These are phyloP conservation scores for Articulospora tetracladia DNA, from an alignment of 495 filamentous ascomycete species.

Conservation along the genomic window DNA sequence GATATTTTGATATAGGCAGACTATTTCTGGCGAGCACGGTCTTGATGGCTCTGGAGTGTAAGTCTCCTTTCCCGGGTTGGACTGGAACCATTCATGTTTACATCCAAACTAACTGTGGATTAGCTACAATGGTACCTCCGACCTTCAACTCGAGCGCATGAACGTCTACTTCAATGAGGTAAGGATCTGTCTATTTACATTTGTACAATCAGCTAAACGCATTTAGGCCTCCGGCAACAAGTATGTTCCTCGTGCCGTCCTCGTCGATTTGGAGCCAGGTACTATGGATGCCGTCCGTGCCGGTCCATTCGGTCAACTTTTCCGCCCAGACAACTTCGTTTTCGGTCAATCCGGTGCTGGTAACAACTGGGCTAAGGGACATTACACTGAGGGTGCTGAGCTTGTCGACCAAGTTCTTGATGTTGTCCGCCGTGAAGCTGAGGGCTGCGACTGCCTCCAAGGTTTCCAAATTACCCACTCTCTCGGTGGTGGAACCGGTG, in stretches of 20 bases:
- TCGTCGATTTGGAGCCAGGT: slow-evolving; percentile 97
- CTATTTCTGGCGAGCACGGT: slow-evolving; percentile 97
- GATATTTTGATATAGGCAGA: slow-evolving; percentile 60
- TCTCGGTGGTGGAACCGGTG: slow-evolving; percentile 99
- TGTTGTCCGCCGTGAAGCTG: slow-evolving; percentile 97
- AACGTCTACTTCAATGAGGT: slow-evolving; percentile 99
- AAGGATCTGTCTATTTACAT: slow-evolving; percentile 24
- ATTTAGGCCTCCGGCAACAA: slow-evolving; percentile 87
- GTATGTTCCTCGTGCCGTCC: slow-evolving; percentile 98
- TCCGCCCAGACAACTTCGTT: slow-evolving; percentile 99
- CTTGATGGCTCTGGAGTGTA: slow-evolving; percentile 93
- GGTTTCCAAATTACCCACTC: slow-evolving; percentile 99
- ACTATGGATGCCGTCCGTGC: slow-evolving; percentile 99
- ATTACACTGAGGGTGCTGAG: slow-evolving; percentile 99
- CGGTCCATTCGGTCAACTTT: slow-evolving; percentile 98
- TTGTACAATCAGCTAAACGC: slow-evolving; percentile 15
- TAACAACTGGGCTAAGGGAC: slow-evolving; percentile 99
- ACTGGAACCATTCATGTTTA: slow-evolving; percentile 30
- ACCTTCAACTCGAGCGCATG: slow-evolving; percentile 99
- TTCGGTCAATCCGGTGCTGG: slow-evolving; percentile 99
- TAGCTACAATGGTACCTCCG: slow-evolving; percentile 95
- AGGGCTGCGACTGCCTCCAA: slow-evolving; percentile 99
- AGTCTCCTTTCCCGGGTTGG: slow-evolving; percentile 33
- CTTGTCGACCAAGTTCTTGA: slow-evolving; percentile 97
- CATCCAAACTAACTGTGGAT: slow-evolving; percentile 22